Base-by-base conservation (phyloP, 2,329 filamentous ascomycete species). In the Pseudogymnoascus sp. region DNA sequence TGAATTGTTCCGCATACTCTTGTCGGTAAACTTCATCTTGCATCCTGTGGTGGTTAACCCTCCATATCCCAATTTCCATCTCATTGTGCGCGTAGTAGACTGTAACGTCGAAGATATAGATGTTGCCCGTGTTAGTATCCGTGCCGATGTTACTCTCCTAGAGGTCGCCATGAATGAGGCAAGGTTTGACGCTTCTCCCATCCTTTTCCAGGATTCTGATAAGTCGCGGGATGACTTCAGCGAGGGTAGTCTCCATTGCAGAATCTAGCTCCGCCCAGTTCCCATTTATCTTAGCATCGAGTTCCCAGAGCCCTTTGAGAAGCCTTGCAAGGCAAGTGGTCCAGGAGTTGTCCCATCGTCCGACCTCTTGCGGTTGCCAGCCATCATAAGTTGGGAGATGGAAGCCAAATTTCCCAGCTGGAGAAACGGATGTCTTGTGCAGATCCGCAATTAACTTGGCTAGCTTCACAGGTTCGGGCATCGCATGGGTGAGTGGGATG, bases 311-410 rank as follows among this genome's bases (percentile, higher is more conserved):
- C 1, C 71, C 69, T 0, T 65, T 38, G 53, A 76, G 75, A 64
- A 72, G 76, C 0, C 42, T 64, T 64, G 76, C 69, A 75, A 75
- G 77, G n/a, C 67, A 74, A 19, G 72, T 65, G 4, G 63, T 65
- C 75, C 74, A 76, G 2, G 63, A 68, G 50, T 73, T 74, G 21
- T 75, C n/a, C 74, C 74, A 78, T 2, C 62, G 69, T 28, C 23
- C 44, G 44, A 74, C n/a, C n/a, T n/a, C n/a, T n/a, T n/a, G n/a
- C n/a, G 74, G 74, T 4, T 75, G 60, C 50, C 73, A 66, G 5
- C 75, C 76, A 28, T 75, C 73, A 64, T 73, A 75, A 1, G 75
- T 77, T 15, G 69, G 67, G 42, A 70, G 66, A 26, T 73, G 69
- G 57, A 76, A 75, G 19, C 69, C 69, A 60, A 70, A 71, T 62